phyloP scores from a whole-genome alignment of 371 early-diverging fungal genomes.

The Mortierella sp. region DNA sequence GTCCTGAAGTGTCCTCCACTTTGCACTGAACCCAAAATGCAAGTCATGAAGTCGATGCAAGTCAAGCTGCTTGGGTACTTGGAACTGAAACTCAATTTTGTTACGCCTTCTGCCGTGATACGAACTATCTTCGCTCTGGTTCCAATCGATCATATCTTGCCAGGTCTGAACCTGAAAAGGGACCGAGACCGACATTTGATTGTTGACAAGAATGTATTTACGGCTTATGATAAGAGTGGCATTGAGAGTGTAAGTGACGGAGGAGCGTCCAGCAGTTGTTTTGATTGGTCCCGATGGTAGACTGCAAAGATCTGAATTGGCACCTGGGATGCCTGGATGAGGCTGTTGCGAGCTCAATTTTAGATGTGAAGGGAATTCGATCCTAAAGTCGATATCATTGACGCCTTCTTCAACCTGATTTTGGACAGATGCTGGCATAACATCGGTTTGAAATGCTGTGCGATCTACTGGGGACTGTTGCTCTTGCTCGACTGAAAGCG shows the following conservation, averaged over 20 bases:
- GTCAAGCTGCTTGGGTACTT: slow-evolving; percentile 51
- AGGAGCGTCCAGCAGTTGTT: slow-evolving; percentile 22
- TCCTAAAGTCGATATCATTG: slow-evolving; percentile 45
- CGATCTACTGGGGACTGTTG: not conserved
- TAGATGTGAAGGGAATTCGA: slow-evolving; percentile 45
- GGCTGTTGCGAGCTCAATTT: not conserved
- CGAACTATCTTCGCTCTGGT: slow-evolving; percentile 35
- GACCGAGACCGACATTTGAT: slow-evolving; percentile 25
- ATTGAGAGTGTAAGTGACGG: slow-evolving; percentile 22
- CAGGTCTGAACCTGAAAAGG: slow-evolving; percentile 46
- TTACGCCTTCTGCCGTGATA: slow-evolving; percentile 44
- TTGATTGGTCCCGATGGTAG: slow-evolving; percentile 44
- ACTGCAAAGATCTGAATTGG: not conserved
- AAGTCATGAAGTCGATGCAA: slow-evolving; percentile 26
- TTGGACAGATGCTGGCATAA: not conserved
- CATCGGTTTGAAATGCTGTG: not conserved
- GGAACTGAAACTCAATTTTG: slow-evolving; percentile 47
- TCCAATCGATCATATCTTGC: slow-evolving; percentile 45
- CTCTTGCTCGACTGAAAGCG: not conserved
- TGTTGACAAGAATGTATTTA: slow-evolving; percentile 45
- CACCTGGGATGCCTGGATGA: not conserved
- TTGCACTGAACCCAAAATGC: slow-evolving; percentile 45
- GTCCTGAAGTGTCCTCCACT: slow-evolving; percentile 38
- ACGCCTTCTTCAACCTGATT: slow-evolving; percentile 39
- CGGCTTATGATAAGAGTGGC: slow-evolving; percentile 38